Base-by-base conservation (phyloP, 495 filamentous ascomycete species). In the Penicillium flavigenum region DNA sequence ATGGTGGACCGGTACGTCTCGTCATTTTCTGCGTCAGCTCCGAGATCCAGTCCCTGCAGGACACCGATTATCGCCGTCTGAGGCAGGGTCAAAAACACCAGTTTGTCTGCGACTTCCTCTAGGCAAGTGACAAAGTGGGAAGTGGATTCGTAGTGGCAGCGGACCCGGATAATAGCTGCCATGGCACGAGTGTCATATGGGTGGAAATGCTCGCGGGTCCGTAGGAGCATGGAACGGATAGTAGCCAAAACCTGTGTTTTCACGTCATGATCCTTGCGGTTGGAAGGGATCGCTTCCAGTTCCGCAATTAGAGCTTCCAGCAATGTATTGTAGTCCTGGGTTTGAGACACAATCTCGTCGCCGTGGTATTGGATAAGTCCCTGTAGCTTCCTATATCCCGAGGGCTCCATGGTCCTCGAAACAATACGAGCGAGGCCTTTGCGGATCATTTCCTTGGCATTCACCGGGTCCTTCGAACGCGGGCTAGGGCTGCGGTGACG, bases 381-480 rank as follows among this genome's bases (percentile, higher is more conserved):
- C 68, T 95, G 92, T 10, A 97, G 72, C 58, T 94, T 91, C 48
- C 92, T 86, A 74, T 96, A 96, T 51, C 89, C 91, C 60, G 91
- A 88, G 5, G 91, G 88, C 64, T 96, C 92, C 36, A 96, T 81
- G 7, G 82, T 83, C 58, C 83, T 80, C 10, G 83, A 81, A 34
- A 81, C 83, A 51, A 96, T 84, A 31, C 88, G 86, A 20, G 81
- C 76, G 59, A 95, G 90, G 47, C 88, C 90, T 60, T 88, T 94
- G 38, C 83, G 80, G 3, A 97, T 81, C 31, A 95, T 76, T 38
- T 81, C 76, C 34, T 73, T 67, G 1, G 79, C 76, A 59, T 82
- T 77, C 5, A 61, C 65, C 2, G 78, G 72, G 61, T 83, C 76
- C 50, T 79, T 74, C 2, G 75, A 72, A 20, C 71, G 70, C 41